phyloP scores from a whole-genome alignment of 495 filamentous ascomycete species.

The Friedmanniomyces simplex region DNA sequence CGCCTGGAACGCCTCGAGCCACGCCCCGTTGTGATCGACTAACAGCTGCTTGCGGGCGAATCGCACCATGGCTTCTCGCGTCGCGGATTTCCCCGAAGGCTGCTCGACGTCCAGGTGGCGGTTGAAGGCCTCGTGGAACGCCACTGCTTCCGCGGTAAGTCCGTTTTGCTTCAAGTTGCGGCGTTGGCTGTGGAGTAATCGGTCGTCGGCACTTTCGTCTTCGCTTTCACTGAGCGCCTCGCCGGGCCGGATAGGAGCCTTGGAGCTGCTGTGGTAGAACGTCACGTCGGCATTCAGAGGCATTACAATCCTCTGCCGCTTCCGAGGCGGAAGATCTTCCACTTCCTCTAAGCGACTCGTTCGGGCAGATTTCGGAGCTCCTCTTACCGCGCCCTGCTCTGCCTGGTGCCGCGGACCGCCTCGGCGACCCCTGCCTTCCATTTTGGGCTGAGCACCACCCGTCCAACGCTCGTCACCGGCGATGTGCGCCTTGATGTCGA shows the following conservation, averaged over 20 bases:
- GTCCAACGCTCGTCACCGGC: conserved; percentile 15
- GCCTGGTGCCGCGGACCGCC: not conserved
- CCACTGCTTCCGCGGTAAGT: conserved; percentile 12
- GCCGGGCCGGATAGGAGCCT: conserved; percentile 19
- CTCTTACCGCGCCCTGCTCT: not conserved
- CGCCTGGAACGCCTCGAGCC: conserved; percentile 6
- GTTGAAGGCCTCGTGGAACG: conserved; percentile 23
- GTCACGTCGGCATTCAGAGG: conserved; percentile 10
- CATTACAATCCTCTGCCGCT: not conserved
- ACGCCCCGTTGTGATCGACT: not conserved
- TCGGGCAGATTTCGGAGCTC: not conserved
- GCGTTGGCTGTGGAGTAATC: conserved; percentile 21
- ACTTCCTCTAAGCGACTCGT: not conserved
- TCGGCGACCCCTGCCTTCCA: not conserved
- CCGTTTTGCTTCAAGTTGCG: conserved; percentile 11
- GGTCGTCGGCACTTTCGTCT: conserved; percentile 24
- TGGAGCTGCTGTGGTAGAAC: conserved; percentile 26
- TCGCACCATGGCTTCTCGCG: conserved; percentile 20
- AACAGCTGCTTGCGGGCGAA: conserved; percentile 11
- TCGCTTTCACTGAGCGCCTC: conserved; percentile 27
- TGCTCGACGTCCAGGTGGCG: conserved; percentile 23
- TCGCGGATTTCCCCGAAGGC: conserved; percentile 4
- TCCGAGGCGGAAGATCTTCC: not conserved
- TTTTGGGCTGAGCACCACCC: not conserved
- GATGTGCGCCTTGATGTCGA: conserved; percentile 10